Base-by-base conservation (phyloP, 106 monocot genomes). In the Dactylorhiza incarnata region DNA sequence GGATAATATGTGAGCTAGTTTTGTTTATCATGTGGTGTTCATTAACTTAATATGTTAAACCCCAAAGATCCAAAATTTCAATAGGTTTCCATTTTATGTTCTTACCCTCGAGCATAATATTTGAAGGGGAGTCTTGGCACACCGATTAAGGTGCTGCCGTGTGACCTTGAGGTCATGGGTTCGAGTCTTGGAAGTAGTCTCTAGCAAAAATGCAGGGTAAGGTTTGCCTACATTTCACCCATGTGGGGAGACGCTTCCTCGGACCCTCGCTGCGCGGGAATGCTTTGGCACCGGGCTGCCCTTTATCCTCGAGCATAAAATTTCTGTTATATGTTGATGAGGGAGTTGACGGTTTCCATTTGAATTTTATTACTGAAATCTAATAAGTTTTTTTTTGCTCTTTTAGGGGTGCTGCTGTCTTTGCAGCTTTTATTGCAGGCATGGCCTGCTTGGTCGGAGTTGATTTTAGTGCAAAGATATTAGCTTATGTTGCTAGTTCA, bases 381-480 rank as follows among this genome's bases (percentile, higher is more conserved):
- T 46, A 45, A 45, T 5, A n/a, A 16, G n/a, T n/a, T 8, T 58
- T 81, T 11, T 72, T 71, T 20, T 72, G 10, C 9, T 70, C 46
- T 44, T 90, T 11, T 76, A 96, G 97, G 78, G 83, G 91, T 86
- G 91, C 91, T 74, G 89, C 97, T 77, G 91, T 89, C 43, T 99
- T 91, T 84, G 89, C 89, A 74, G 82, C 97, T 61, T 99, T 91
- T 91, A 85, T 94, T 80, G 84, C 89, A 43, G 97, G 97, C 52
- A 87, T 94, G 97, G 81, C 97, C 25, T 91, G 97, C 81, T 82
- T 83, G 76, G 91, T 99, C 74, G 97, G 97, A 22, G 75, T 89
- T 47, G 94, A 99, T 77, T 94, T 99, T 54, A 84, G 97, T 85
- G 97, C 94, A 76, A 99, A 88, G 79, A 80, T 94, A 46, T 71